Conservation (phyloP, 805 yeast genomes). For the Teunomyces funiuensis region DNA sequence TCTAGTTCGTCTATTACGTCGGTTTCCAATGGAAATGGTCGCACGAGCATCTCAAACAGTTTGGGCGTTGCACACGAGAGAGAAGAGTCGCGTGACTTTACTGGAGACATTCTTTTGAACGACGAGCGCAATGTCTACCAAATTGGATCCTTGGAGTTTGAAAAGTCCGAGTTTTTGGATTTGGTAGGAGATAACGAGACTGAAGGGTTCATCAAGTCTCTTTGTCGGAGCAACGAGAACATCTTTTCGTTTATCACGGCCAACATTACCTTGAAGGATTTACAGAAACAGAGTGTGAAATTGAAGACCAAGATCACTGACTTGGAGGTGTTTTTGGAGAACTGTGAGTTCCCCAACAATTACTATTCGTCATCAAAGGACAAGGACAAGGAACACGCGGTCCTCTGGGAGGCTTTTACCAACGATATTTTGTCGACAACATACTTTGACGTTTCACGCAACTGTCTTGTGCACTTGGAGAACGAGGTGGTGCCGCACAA, state of each 20-base stretch:
- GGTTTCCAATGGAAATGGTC: constrained; percentile 3
- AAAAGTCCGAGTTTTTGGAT: constrained; percentile 48
- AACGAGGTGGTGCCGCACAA: constrained; percentile 18
- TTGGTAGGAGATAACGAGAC: constrained; percentile 43
- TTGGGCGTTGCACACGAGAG: constrained; percentile 5
- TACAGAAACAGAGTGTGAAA: constrained; percentile 40
- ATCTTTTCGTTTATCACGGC: constrained; percentile 41
- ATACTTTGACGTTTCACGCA: constrained; percentile 32
- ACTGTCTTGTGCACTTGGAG: constrained; percentile 32
- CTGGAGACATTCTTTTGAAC: constrained; percentile 15
- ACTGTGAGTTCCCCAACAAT: constrained; percentile 33
- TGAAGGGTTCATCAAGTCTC: constrained; percentile 55
- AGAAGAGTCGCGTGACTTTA: constrained; percentile 3
- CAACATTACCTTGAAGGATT: constrained; percentile 41
- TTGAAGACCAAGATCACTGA: constrained; percentile 30
- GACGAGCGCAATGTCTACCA: constrained; percentile 36
- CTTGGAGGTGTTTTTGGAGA: constrained; percentile 29
- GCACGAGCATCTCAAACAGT: background rate
- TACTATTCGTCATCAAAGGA: constrained; percentile 15
- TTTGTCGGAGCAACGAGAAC: constrained; percentile 27
- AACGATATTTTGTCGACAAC: constrained; percentile 28
- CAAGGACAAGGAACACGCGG: constrained; percentile 8
- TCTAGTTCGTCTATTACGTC: constrained; percentile 12
- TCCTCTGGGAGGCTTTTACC: constrained; percentile 36
- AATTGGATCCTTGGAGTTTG: constrained; percentile 50